Conservation (phyloP, 352 stramenopile species). For the Phytophthora multivora region DNA sequence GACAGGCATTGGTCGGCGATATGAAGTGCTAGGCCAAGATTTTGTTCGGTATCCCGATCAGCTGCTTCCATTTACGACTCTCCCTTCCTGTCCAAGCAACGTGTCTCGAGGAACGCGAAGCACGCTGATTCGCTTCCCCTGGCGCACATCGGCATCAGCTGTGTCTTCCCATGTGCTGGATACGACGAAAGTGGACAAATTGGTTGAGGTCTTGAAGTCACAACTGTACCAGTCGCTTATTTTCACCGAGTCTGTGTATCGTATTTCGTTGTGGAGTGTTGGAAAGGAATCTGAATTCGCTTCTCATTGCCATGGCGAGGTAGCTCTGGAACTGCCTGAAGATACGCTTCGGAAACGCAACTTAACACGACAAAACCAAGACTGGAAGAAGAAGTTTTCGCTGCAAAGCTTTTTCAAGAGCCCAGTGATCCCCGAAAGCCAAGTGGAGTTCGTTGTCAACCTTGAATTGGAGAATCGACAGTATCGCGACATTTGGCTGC, state of each 20-base stretch:
- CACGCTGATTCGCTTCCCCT: slow-evolving; percentile 77
- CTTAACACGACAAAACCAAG: slow-evolving; percentile 50
- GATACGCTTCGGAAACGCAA: slow-evolving; percentile 53
- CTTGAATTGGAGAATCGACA: slow-evolving; percentile 64
- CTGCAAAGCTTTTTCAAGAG: slow-evolving; percentile 82
- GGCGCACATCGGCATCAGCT: slow-evolving; percentile 48
- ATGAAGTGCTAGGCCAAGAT: slow-evolving; percentile 63
- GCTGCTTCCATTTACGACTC: slow-evolving; percentile 67
- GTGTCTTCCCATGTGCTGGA: slow-evolving; percentile 47
- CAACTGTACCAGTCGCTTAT: slow-evolving; percentile 64
- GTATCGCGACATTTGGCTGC: slow-evolving; percentile 61
- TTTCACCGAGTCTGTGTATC: slow-evolving; percentile 71
- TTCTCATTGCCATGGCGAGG: slow-evolving; percentile 57
- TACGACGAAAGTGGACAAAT: slow-evolving; percentile 25
- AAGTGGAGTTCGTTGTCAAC: slow-evolving; percentile 68
- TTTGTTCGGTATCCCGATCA: slow-evolving; percentile 79
- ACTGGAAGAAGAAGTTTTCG: slow-evolving; percentile 84
- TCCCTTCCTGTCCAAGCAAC: slow-evolving; percentile 68
- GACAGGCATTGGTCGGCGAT: slow-evolving; percentile 47
- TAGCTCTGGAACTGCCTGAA: slow-evolving; percentile 39
- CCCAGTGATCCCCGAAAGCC: slow-evolving; percentile 57
- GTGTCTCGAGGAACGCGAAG: slow-evolving; percentile 49
- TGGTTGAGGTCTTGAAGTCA: slow-evolving; percentile 48
- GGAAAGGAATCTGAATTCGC: slow-evolving; percentile 69
- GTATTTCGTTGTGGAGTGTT: slow-evolving; percentile 68